Evolutionary conservation across 306 rosid species (phyloP), one percentile per base, ranked within the genome.

Genomic region (Casuarina cunninghamiana): DNA sequence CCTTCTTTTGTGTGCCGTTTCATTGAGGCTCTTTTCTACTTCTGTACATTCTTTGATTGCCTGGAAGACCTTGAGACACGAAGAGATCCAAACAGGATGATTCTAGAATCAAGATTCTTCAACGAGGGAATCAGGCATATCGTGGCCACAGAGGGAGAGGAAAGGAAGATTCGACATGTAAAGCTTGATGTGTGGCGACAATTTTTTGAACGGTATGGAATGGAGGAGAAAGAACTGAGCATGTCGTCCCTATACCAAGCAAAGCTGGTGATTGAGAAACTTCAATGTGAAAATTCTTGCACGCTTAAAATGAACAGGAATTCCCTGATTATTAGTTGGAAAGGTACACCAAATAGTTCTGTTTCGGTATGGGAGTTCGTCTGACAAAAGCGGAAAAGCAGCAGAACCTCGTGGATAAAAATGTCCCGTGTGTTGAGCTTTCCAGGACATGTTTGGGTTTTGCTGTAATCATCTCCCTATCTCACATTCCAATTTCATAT

Each of bases 161-260:
- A 87, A 32, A 90, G 97, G 75, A 90, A 73, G 75, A 46, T 50
- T 13, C 68, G 90, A 37, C 17, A 80, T 69, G 91, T 90, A 53
- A 90, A 76, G 82, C 72, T 89, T 21, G 96, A 90, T 57, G 90
- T 87, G 5, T 92, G 97, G 97, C 88, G 96, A 80, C 83, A 85
- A 0, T 87, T 87, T 71, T 90, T 92, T 49, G 55, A 73, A 0
- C 78, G 92, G 66, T 92, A 73, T 80, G 93, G 92, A 60, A 74
- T 92, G 87, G 79, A 53, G 85, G 96, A 90, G 78, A 69, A 46
- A 69, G 87, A 92, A 54, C 50, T 87, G 26, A 92, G 97, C 74
- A 61, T 66, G 68, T 77, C 83, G 5, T 81, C 85, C 19, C 35
- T 89, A 35, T 86, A 78, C 73, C 97, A 93, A 84, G 93, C 89